Conservation (phyloP, 1,284 basidiomycete species). For the Ceratobasidium sp. region DNA sequence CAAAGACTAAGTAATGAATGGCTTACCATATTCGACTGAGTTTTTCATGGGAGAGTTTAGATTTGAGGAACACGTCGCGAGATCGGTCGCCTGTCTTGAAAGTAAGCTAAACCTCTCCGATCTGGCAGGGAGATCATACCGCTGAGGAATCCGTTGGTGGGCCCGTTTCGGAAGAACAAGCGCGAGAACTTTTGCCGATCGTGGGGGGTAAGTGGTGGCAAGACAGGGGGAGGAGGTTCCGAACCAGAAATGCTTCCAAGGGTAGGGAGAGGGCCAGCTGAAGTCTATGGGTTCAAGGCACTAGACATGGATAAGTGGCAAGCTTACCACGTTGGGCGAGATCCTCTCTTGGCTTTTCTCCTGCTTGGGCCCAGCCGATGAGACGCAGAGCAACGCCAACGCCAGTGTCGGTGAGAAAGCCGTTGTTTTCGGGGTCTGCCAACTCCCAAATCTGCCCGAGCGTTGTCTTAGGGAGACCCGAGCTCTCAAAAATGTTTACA, state of each 20-base stretch:
- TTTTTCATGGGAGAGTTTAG: constrained; percentile 87
- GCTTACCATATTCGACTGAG: constrained; percentile 92
- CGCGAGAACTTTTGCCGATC: constrained; percentile 85
- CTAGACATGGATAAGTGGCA: too few relatives aligned
- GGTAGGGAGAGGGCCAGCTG: constrained; percentile 82
- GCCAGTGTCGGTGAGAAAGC: constrained; percentile 85
- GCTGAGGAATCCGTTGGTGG: constrained; percentile 76
- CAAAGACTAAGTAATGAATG: constrained; percentile 30
- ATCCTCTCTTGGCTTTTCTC: constrained; percentile 69
- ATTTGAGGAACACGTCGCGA: constrained; percentile 93
- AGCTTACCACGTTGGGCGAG: constrained; percentile 70
- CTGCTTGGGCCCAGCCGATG: constrained; percentile 92
- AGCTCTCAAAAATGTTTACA: constrained; percentile 79
- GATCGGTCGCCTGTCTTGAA: constrained; percentile 75
- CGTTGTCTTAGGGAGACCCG: constrained; percentile 75
- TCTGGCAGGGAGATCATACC: constrained; percentile 55
- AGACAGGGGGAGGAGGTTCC: constrained; percentile 45
- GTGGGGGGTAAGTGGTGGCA: constrained; percentile 73
- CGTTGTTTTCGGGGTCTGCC: constrained; percentile 92
- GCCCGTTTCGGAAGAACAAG: constrained; percentile 77
- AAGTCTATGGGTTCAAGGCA: too few relatives aligned
- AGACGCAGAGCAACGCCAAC: constrained; percentile 87
- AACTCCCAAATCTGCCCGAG: constrained; percentile 95
- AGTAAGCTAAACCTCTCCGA: constrained; percentile 26
- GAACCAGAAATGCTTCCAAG: constrained; percentile 75